Evolutionary conservation across 1,284 basidiomycete genomes (phyloP).

Genomic region (Cystobasidiaceae sp.): DNA sequence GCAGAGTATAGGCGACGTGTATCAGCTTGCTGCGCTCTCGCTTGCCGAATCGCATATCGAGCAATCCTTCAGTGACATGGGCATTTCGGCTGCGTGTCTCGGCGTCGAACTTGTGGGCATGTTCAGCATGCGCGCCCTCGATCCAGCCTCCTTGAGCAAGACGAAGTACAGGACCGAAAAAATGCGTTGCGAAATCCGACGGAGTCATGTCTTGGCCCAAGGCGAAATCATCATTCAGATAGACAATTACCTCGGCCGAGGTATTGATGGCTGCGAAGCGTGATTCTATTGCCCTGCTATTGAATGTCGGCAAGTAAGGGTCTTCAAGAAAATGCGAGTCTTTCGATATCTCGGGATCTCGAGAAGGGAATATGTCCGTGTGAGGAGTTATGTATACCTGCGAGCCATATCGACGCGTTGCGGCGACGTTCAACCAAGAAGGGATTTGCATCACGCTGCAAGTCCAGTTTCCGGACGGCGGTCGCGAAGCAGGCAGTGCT

Average conservation of each 20-base stretch:
- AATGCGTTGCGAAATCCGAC: not conserved
- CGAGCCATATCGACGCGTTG: not conserved
- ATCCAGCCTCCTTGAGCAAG: too few species aligned
- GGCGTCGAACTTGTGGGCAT: not conserved
- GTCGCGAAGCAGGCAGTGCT: not conserved
- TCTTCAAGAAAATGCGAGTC: not conserved
- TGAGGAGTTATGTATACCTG: not conserved
- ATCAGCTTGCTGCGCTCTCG: not conserved
- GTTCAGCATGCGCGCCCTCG: not conserved
- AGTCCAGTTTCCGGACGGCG: not conserved
- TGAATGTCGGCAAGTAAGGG: not conserved
- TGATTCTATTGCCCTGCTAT: not conserved
- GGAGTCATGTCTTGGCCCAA: not conserved
- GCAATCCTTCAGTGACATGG: not conserved
- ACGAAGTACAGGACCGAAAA: not conserved
- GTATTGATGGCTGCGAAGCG: not conserved
- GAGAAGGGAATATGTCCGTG: not conserved
- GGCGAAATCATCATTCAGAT: not conserved
- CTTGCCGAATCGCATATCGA: not conserved
- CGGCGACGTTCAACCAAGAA: not conserved
- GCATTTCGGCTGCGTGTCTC: not conserved
- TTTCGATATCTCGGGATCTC: not conserved
- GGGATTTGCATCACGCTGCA: not conserved
- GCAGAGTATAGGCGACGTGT: constrained; percentile 3
- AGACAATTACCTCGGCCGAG: not conserved